phyloP scores from a whole-genome alignment of 2,329 filamentous ascomycete species.

The Penicillium sp. region DNA sequence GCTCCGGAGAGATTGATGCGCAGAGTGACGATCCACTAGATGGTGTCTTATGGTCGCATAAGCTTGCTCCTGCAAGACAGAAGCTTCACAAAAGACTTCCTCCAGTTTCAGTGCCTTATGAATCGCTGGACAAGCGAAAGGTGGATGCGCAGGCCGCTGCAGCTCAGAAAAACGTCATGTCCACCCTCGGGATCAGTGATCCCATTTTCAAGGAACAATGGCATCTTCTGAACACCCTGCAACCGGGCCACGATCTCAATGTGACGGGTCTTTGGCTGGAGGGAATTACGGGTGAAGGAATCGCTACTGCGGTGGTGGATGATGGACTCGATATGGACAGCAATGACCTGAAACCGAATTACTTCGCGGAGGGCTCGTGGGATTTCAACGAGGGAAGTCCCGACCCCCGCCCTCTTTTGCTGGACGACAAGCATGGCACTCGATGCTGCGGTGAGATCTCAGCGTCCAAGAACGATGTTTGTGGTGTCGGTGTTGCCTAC shows the following conservation, averaged over 20 bases:
- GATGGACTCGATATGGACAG: slow-evolving; percentile 97
- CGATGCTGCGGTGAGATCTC: slow-evolving; percentile 93
- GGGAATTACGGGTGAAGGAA: slow-evolving; percentile 84
- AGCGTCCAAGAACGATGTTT: slow-evolving; percentile 88
- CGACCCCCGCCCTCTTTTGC: slow-evolving; percentile 78
- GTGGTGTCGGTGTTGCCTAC: slow-evolving; percentile 94
- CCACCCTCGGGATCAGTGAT: slow-evolving; percentile 73
- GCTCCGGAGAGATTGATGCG: slow-evolving; percentile 23
- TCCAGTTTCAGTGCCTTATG: slow-evolving; percentile 31
- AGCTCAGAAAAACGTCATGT: slow-evolving; percentile 62
- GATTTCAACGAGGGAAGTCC: slow-evolving; percentile 88
- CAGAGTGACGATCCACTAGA: slow-evolving; percentile 61
- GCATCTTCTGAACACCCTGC: slow-evolving; percentile 84
- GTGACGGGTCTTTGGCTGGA: slow-evolving; percentile 92
- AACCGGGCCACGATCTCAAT: slow-evolving; percentile 88
- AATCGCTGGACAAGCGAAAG: slow-evolving; percentile 46
- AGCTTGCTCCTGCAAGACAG: slow-evolving; percentile 64
- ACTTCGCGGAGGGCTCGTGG: slow-evolving; percentile 88
- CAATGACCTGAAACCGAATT: slow-evolving; percentile 87
- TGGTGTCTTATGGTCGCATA: slow-evolving; percentile 74
- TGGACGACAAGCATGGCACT: slow-evolving; percentile 88
- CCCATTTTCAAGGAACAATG: slow-evolving; percentile 94
- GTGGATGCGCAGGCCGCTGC: slow-evolving; percentile 52
- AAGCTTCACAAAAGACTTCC: slow-evolving; percentile 62
- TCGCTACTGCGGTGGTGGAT: slow-evolving; percentile 91